Conservation (phyloP, 2,329 filamentous ascomycete species). For the Pseudogymnoascus sp. region DNA sequence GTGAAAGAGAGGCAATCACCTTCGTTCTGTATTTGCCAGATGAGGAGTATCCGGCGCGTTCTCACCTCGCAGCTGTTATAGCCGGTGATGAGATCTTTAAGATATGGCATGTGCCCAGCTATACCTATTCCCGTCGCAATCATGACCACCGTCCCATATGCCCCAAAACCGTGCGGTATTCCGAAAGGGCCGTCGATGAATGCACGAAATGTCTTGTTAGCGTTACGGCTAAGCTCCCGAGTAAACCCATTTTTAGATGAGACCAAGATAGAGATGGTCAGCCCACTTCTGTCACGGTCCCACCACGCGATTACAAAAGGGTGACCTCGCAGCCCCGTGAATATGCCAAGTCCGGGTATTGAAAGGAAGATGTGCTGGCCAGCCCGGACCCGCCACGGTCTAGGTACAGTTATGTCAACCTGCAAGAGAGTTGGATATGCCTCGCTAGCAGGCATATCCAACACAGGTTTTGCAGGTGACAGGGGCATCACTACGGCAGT, state of each 20-base stretch:
- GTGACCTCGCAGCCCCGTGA: conserved; percentile 10
- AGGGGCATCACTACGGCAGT: conserved; percentile 10
- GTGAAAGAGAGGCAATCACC: conserved; percentile 9
- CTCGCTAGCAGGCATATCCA: not conserved
- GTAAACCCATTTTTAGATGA: conserved; percentile 16
- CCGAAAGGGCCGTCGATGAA: conserved; percentile 16
- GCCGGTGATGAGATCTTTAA: conserved; percentile 17
- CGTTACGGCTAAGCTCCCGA: conserved; percentile 4
- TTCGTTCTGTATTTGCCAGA: conserved; percentile 16
- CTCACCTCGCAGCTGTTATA: conserved; percentile 18
- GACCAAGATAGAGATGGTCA: conserved; percentile 15
- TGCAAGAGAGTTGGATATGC: conserved; percentile 9
- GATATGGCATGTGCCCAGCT: conserved; percentile 16
- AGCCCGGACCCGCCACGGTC: conserved; percentile 14
- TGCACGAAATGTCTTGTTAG: not conserved
- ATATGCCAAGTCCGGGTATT: conserved; percentile 14
- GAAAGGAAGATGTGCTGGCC: conserved; percentile 15
- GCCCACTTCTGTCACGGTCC: conserved; percentile 11
- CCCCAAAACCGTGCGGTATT: conserved; percentile 10
- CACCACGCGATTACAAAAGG: conserved; percentile 18
- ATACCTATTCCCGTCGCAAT: conserved; percentile 18
- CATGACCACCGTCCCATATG: conserved; percentile 15
- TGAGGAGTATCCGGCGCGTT: conserved; percentile 14
- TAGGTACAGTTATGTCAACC: conserved; percentile 14
- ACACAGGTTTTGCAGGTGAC: conserved; percentile 9